Evolutionary conservation across 2,329 filamentous ascomycete species (phyloP).

Genomic region (Exutisphaerella laricina): DNA sequence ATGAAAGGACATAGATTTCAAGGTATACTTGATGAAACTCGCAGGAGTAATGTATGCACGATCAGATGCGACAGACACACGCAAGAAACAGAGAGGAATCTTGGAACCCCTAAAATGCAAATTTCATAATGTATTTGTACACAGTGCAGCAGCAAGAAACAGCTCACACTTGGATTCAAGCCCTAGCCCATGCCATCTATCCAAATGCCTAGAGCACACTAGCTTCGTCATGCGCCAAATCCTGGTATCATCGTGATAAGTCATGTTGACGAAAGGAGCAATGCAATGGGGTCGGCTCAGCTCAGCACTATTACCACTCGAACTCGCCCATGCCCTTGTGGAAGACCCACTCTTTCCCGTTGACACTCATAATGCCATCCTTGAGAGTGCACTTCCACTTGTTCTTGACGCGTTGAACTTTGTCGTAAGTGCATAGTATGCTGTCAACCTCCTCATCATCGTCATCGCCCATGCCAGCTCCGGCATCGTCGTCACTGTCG

Average conservation of each 20-base stretch:
- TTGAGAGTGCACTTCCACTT: conserved; percentile 96
- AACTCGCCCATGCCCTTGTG: conserved; percentile 97
- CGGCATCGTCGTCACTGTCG: conserved; percentile 76
- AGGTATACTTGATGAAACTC: too few relatives aligned
- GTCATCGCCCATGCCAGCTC: conserved; percentile 44
- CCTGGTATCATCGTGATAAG: conserved; percentile 1
- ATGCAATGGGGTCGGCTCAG: not conserved
- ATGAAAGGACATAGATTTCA: too few relatives aligned
- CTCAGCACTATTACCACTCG: conserved; percentile 65
- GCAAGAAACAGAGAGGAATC: too few relatives aligned
- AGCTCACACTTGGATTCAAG: too few relatives aligned
- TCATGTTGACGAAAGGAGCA: not conserved
- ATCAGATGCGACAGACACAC: too few relatives aligned
- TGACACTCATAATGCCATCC: conserved; percentile 89
- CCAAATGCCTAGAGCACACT: too few relatives aligned
- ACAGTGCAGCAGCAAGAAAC: too few relatives aligned
- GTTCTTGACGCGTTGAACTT: conserved; percentile 98
- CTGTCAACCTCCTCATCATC: conserved; percentile 80
- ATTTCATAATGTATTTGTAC: too few relatives aligned
- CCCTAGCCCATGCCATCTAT: too few relatives aligned
- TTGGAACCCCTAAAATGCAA: too few relatives aligned
- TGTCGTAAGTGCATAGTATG: conserved; percentile 99
- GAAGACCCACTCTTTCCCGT: conserved; percentile 89
- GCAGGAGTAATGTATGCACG: too few relatives aligned
- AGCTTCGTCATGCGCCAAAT: too few relatives aligned